phyloP scores from a whole-genome alignment of 345 rosid species.

The Chamaenerion angustifolium region DNA sequence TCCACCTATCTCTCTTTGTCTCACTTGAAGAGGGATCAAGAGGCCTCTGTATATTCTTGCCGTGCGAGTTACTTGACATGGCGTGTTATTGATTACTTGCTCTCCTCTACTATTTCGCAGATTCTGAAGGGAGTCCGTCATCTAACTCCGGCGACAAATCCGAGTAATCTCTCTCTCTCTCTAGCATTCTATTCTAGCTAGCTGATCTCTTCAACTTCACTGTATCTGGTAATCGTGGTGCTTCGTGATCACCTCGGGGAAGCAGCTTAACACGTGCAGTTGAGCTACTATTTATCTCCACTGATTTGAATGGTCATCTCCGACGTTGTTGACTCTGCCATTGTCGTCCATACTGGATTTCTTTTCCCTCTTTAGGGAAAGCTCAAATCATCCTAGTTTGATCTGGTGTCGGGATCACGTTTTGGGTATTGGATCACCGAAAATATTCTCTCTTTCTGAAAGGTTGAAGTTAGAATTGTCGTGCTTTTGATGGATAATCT shows the following conservation, averaged over 20 bases:
- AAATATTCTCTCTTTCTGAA: conserved; percentile 2
- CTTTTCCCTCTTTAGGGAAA: background rate
- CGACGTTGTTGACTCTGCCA: conserved; percentile 4
- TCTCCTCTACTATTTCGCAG: conserved; percentile 24
- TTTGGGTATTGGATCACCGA: background rate
- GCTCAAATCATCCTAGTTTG: background rate
- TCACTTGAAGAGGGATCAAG: conserved; percentile 4
- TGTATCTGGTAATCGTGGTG: background rate
- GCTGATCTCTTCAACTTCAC: conserved; percentile 3
- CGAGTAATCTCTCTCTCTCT: conserved; percentile 33
- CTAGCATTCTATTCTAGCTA: conserved; percentile 3
- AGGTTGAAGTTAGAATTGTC: no score
- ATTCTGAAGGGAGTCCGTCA: conserved; percentile 39
- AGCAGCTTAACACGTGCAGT: background rate
- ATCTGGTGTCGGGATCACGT: background rate
- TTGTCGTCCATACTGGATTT: conserved; percentile 1
- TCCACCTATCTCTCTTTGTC: background rate
- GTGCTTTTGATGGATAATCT: no score
- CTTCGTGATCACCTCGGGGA: background rate
- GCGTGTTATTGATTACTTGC: background rate
- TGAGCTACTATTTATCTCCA: background rate
- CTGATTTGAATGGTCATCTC: conserved; percentile 2
- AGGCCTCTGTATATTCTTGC: conserved; percentile 10
- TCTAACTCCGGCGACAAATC: conserved; percentile 38
- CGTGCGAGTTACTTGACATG: conserved; percentile 9